Base-by-base conservation (phyloP, 2,329 filamentous ascomycete species). In the Ilyonectria destructans region DNA sequence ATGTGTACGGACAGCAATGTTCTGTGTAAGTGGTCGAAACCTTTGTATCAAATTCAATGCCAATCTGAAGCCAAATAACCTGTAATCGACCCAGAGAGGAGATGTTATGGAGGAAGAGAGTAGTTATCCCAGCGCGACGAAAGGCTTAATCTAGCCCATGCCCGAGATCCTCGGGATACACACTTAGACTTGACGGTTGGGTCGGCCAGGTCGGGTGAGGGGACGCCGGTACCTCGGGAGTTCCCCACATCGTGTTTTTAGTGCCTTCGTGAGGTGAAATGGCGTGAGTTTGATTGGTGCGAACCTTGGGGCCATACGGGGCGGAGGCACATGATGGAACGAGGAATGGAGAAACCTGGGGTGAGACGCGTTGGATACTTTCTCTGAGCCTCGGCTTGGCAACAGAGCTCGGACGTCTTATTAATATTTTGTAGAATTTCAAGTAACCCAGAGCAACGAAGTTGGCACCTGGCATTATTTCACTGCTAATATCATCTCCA, bases 141-240 rank as follows among this genome's bases (percentile, higher is more conserved):
- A 21, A 33, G 31, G 23, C 46, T 49, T 49, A 33, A 33, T 33
- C 12, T 33, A 6, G 15, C 4, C 40, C 40, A 52, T 52, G n/a
- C 19, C 33, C 35, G 31, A 58, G 45, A 23, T 13, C 12, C 23
- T 48, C 49, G 26, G 49, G 26, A 37, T 26, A 52, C n/a, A 56
- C 13, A 48, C 26, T 17, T 17, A 52, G 52, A 31, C 45, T 33
- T 55, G 51, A 61, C 17, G 51, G 35, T 48, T 29, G 43, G 21
- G 21, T 23, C 21, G 21, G 5, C 26, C 63, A 52, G 37, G 46
- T 45, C 67, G 59, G 63, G 63, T 51, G 8, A 48, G 21, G 33
- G 64, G 67, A 63, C 63, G 59, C 67, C 67, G 60, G 67, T 37
- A 66, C 69, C 69, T 69, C 69, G 69, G 69, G n/a, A n/a, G 48